Evolutionary conservation across 305 asterid genomes (phyloP).

Genomic region (Solanum chacoense): DNA sequence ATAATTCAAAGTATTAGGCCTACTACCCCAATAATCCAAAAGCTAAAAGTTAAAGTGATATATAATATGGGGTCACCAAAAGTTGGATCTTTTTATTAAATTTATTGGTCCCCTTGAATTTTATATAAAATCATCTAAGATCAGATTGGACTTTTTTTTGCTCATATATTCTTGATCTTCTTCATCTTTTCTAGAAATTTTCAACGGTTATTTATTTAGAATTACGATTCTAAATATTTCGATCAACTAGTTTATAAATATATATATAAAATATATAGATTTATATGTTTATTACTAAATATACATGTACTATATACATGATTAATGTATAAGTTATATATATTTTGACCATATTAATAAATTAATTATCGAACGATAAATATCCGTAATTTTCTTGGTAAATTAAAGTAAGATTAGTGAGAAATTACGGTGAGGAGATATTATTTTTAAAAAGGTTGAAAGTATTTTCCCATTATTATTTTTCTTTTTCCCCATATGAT

Average conservation of each 20-base stretch:
- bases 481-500: neutral
- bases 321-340: neutral
- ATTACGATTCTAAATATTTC: neutral
- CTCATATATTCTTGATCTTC: neutral
- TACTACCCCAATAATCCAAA: neutral
- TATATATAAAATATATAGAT: too few relatives aligned
- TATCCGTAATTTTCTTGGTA: neutral
- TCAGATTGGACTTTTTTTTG: neutral
- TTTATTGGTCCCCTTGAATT: neutral
- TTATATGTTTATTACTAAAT: neutral
- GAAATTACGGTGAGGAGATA: neutral
- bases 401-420: neutral
- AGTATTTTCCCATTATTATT: neutral
- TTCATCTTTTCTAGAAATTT: neutral
- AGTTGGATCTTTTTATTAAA: neutral
- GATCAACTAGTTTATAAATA: neutral
- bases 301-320: neutral
- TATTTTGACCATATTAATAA: neutral
- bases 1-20: neutral
- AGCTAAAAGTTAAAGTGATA: neutral
- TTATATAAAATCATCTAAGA: neutral
- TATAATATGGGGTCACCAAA: neutral
- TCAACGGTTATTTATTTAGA: neutral
- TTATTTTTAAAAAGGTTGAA: neutral
- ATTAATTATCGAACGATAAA: neutral